Base-by-base conservation (phyloP, 176 grass and related monocot species). In the Cenchrus purpureus region DNA sequence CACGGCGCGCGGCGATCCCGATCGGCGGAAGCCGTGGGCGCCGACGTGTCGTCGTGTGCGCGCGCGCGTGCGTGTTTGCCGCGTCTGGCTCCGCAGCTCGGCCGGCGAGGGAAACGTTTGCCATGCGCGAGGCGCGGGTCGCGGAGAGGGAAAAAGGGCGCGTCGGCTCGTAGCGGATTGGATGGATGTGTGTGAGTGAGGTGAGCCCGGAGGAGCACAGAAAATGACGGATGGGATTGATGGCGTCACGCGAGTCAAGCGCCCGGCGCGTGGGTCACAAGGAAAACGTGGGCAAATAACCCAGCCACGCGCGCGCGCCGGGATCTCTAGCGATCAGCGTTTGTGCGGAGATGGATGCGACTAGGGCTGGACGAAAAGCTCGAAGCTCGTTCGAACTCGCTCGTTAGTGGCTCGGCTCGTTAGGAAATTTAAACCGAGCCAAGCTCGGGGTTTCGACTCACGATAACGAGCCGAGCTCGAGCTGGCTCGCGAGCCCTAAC, bases 81-180 rank as follows among this genome's bases (percentile, higher is more conserved):
- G 8, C 44, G 68, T 19, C 11, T 28, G 59, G n/a, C 37, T 48
- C 49, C 34, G 34, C 34, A 3, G 34, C 34, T 37, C 34, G 34
- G 34, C 34, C 49, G 29, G 77, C 77, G 61, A 10, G 76, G 44
- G 7, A 79, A 79, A 79, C 61, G 16, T 66, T 68, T 53, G 29
- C 16, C 78, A 40, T 13, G 28, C 54, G 13, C 12, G 13, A 3
- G 15, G 17, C 53, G 61, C 54, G 54, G 16, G 15, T 56, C 4
- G 32, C 32, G 0, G 73, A 43, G 20, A 37, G 63, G 22, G 9
- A 5, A 32, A 60, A 60, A 60, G 16, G 54, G 10, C 54, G 19
- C 8, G 73, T 44, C 55, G 74, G 55, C 20, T 77, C 40, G 55
- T 60, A 22, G 74, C 34, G n/a, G 73, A 62, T 62, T 62, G 19